Conservation (phyloP, 805 yeast species). For the Hanseniaspora thailandica region DNA sequence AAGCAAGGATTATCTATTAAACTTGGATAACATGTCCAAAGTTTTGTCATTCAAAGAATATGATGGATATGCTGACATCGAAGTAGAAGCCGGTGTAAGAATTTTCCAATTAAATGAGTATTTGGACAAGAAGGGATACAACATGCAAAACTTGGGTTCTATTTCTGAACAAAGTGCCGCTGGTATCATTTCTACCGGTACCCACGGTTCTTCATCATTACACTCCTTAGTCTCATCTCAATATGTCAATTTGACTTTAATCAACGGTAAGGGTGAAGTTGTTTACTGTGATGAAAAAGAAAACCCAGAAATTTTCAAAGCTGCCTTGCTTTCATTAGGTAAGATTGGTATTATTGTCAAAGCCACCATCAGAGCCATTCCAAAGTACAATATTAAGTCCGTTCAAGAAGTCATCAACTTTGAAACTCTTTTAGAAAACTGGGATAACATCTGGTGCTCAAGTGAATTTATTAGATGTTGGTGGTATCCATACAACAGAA, state of each 20-base stretch:
- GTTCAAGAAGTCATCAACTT: constrained; percentile 72
- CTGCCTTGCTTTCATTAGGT: constrained; percentile 77
- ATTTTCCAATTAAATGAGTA: constrained; percentile 60
- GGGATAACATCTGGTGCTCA: constrained; percentile 76
- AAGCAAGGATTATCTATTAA: constrained; percentile 67
- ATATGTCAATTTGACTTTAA: constrained; percentile 62
- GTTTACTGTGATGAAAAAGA: constrained; percentile 43
- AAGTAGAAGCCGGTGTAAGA: constrained; percentile 89
- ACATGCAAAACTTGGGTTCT: constrained; percentile 85
- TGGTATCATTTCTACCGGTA: constrained; percentile 93
- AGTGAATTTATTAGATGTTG: constrained; percentile 87
- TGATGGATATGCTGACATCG: constrained; percentile 71
- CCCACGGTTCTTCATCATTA: constrained; percentile 89
- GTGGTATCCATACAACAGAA: constrained; percentile 93
- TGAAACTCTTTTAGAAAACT: constrained; percentile 53
- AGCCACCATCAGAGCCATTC: constrained; percentile 75
- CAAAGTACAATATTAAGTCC: constrained; percentile 69
- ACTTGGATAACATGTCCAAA: constrained; percentile 61
- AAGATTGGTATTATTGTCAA: constrained; percentile 81
- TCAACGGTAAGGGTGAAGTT: constrained; percentile 65
- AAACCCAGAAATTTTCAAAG: constrained; percentile 58
- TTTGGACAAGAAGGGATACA: constrained; percentile 53
- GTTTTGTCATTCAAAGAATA: constrained; percentile 40
- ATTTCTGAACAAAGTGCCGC: constrained; percentile 88
- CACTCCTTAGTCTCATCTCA: constrained; percentile 88